phyloP scores from a whole-genome alignment of 2,329 filamentous ascomycete species.

The Sporothrix dimorphospora region DNA sequence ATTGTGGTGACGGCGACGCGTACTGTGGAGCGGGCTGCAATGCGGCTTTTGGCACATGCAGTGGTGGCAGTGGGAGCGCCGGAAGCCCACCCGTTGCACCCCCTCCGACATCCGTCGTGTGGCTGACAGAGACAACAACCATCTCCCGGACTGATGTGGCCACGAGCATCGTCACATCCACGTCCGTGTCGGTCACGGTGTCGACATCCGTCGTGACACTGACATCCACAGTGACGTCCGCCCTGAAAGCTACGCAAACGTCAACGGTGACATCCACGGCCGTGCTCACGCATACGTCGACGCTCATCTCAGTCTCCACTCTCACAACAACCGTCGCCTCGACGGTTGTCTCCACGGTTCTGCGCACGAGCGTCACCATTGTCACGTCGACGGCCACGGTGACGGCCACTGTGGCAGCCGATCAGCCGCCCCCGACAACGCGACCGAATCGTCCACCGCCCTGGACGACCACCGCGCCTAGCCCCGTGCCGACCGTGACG shows the following conservation, averaged over 20 bases:
- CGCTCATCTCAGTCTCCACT: background rate
- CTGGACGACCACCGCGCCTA: background rate
- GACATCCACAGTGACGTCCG: background rate
- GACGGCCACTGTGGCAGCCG: background rate
- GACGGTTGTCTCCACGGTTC: background rate
- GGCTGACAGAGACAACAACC: constrained; percentile 16
- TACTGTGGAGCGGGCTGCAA: constrained; percentile 30
- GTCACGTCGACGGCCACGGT: background rate
- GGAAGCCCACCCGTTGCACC: background rate
- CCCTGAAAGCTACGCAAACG: background rate
- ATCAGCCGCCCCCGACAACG: background rate
- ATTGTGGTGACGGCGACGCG: constrained; percentile 24
- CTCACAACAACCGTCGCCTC: background rate
- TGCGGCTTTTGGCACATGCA: background rate
- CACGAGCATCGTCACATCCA: constrained; percentile 13
- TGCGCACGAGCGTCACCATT: background rate
- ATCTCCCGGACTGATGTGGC: background rate
- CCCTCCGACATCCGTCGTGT: background rate
- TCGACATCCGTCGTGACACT: background rate
- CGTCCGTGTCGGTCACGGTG: background rate
- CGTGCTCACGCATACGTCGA: background rate
- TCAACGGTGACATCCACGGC: background rate
- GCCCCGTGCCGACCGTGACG: background rate
- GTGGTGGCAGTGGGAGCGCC: background rate
- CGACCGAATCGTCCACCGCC: background rate